A percentile compares a stretch with the other conserved stretches of the same genome.
phyloP scores from a whole-genome alignment of 805 yeast species.

The Huiozyma sinensis region DNA sequence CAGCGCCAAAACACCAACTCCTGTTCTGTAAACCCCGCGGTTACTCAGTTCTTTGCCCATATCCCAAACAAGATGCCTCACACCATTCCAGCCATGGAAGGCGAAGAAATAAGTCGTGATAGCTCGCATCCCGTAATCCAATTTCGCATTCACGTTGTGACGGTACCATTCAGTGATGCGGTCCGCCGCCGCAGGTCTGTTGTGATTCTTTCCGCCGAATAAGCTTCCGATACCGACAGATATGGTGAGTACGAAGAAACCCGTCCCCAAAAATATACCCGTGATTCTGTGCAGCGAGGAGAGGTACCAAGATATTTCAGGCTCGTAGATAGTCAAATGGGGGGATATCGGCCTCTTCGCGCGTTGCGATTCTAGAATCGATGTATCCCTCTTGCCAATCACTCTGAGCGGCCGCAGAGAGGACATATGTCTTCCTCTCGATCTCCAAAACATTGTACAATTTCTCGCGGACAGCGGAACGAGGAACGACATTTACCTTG shows the following conservation, averaged over 20 bases:
- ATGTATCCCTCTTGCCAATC: not conserved
- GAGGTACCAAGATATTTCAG: constrained; percentile 74
- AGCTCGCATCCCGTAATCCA: constrained; percentile 52
- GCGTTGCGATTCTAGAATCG: not conserved
- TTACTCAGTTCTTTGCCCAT: constrained; percentile 64
- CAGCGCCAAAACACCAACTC: constrained; percentile 67
- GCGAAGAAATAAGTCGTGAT: constrained; percentile 73
- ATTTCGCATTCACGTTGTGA: constrained; percentile 54
- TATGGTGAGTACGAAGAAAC: constrained; percentile 66
- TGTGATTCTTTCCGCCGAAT: constrained; percentile 10
- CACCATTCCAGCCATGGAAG: constrained; percentile 76
- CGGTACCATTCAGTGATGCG: constrained; percentile 29
- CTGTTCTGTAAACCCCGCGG: constrained; percentile 85
- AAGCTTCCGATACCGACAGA: constrained; percentile 44
- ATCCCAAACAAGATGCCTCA: constrained; percentile 94
- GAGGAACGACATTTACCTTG: not conserved
- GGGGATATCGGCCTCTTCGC: constrained; percentile 77
- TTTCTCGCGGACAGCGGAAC: not conserved
- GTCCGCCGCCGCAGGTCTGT: constrained; percentile 3
- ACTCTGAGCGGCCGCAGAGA: too few species aligned
- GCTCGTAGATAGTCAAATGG: constrained; percentile 79
- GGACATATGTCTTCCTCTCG: too few species aligned
- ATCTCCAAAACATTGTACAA: not conserved
- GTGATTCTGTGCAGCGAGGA: constrained; percentile 81
- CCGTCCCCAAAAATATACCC: constrained; percentile 73